phyloP scores from a whole-genome alignment of 257 asterid genomes.

The Primulina tabacum region DNA sequence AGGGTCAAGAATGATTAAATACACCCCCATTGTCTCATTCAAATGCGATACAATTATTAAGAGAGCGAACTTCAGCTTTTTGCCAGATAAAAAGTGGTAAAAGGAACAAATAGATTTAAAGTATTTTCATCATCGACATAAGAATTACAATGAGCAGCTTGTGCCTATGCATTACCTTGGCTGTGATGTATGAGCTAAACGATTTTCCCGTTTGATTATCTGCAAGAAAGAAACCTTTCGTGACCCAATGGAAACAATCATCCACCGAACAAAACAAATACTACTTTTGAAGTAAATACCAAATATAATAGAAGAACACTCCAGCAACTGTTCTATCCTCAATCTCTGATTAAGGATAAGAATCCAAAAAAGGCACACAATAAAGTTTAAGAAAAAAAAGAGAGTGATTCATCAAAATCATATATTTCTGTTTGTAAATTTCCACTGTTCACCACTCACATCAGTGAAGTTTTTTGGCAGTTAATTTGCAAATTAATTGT shows the following conservation, averaged over 20 bases:
- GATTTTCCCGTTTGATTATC: constrained; percentile 90
- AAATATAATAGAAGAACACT: constrained; percentile 10
- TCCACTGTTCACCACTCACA: constrained; percentile 9
- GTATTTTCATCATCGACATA: constrained; percentile 21
- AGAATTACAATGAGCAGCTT: constrained; percentile 17
- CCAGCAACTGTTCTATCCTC: constrained; percentile 3
- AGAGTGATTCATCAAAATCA: constrained; percentile 5
- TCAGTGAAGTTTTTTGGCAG: constrained; percentile 7
- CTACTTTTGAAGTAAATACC: constrained; percentile 5
- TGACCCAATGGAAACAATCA: constrained; percentile 5
- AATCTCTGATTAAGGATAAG: constrained; percentile 4
- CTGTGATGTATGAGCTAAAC: constrained; percentile 80
- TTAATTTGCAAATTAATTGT: constrained; percentile 7
- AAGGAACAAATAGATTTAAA: constrained; percentile 1
- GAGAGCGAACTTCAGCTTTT: too few relatives aligned
- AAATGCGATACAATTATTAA: neutral
- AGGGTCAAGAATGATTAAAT: neutral
- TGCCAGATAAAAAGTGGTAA: neutral
- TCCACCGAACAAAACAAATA: constrained; percentile 11
- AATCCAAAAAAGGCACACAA: constrained; percentile 14
- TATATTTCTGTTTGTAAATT: constrained; percentile 14
- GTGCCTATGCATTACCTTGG: constrained; percentile 58
- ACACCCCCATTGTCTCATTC: constrained; percentile 16
- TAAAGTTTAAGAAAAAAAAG: constrained; percentile 3
- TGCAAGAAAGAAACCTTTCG: constrained; percentile 40